Evolutionary conservation across 352 stramenopile genomes (phyloP).

Genomic region (Aphanomyces cochlioides): DNA sequence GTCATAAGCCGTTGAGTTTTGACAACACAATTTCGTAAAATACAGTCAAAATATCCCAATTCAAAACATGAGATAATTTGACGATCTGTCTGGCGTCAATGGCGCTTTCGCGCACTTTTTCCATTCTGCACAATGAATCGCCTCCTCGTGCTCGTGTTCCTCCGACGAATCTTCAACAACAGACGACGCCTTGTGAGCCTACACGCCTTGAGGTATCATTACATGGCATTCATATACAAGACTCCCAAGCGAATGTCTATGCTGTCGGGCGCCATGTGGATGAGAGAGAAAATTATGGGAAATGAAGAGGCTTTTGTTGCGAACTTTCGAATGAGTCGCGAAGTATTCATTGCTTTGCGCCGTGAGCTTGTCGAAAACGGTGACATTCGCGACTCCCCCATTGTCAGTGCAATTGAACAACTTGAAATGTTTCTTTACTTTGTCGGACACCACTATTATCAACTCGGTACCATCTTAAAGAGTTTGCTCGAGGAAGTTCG

Average conservation of each 20-base stretch:
- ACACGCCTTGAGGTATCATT: slow-evolving; percentile 3
- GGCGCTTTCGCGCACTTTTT: slow-evolving; percentile 3
- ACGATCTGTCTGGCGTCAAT: not conserved
- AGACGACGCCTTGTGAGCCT: not conserved
- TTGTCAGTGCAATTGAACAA: slow-evolving; percentile 1
- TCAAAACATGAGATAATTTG: no score
- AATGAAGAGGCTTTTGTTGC: slow-evolving; percentile 15
- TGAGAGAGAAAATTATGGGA: not conserved
- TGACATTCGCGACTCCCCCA: not conserved
- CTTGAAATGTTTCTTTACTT: slow-evolving; percentile 14
- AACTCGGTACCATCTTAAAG: slow-evolving; percentile 32
- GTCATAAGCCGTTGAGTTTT: not conserved
- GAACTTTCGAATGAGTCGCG: slow-evolving; percentile 8
- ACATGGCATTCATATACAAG: slow-evolving; percentile 13
- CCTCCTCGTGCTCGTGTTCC: not conserved
- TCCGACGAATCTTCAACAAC: not conserved
- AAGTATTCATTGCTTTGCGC: not conserved
- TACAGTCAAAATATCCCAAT: no score
- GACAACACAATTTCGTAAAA: no score
- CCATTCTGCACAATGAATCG: not conserved
- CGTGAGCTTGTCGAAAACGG: not conserved
- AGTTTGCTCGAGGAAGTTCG: slow-evolving; percentile 12
- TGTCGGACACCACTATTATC: slow-evolving; percentile 3
- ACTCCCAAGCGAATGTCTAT: slow-evolving; percentile 7
- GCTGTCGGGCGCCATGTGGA: not conserved